These are phyloP conservation scores for Monosporascus sp. DNA, from an alignment of 2,329 filamentous ascomycete genomes.

Conservation along the genomic window DNA sequence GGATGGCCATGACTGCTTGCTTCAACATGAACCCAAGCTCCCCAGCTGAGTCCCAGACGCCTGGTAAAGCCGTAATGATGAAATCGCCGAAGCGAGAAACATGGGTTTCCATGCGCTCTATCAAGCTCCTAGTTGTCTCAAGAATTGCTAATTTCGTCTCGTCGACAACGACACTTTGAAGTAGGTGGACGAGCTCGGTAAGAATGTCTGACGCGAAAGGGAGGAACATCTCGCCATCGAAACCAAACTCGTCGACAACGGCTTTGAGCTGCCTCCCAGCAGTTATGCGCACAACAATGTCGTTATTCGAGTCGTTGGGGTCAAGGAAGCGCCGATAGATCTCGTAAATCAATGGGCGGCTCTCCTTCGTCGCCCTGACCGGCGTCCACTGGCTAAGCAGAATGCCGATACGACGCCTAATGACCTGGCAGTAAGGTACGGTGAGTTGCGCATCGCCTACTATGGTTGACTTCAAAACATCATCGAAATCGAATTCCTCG, in stretches of 20 bases:
- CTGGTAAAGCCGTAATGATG: constrained; percentile 75
- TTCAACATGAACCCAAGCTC: constrained; percentile 86
- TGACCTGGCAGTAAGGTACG: constrained; percentile 65
- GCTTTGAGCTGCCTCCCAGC: constrained; percentile 79
- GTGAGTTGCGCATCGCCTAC: constrained; percentile 69
- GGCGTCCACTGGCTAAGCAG: constrained; percentile 86
- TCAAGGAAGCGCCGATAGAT: constrained; percentile 86
- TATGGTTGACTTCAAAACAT: constrained; percentile 70
- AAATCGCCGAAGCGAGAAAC: constrained; percentile 67
- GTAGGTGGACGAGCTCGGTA: constrained; percentile 67
- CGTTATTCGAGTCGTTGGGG: constrained; percentile 72
- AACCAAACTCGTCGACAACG: constrained; percentile 81
- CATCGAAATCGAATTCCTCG: constrained; percentile 75
- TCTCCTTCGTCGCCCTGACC: constrained; percentile 65
- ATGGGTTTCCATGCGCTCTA: constrained; percentile 74
- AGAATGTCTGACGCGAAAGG: constrained; percentile 74
- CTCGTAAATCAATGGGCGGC: constrained; percentile 73
- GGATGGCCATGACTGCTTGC: constrained; percentile 82
- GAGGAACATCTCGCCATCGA: constrained; percentile 66
- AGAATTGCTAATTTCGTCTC: constrained; percentile 90
- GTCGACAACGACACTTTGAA: constrained; percentile 72
- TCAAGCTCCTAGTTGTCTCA: constrained; percentile 77
- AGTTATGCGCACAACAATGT: constrained; percentile 87
- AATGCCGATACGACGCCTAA: constrained; percentile 84
- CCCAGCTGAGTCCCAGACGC: constrained; percentile 78